Percentiles rank a stretch among this genome's conserved stretches.
These are phyloP conservation scores for Colletotrichum chrysophilum DNA, from an alignment of 2,329 filamentous ascomycete genomes.

Conservation along the genomic window DNA sequence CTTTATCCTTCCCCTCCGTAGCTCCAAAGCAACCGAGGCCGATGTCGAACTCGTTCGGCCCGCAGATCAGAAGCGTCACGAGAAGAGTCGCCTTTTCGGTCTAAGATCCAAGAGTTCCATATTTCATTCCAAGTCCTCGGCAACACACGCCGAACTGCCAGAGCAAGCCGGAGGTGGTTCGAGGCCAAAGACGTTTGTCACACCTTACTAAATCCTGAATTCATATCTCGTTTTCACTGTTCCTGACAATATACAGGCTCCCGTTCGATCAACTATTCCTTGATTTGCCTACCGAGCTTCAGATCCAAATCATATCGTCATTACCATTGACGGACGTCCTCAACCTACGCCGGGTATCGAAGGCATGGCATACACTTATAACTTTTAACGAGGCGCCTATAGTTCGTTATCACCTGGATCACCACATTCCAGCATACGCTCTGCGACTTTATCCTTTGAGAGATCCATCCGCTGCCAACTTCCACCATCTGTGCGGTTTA, in stretches of 20 bases:
- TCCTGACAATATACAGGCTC: slow-evolving; percentile 36
- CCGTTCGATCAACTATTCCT: slow-evolving; percentile 64
- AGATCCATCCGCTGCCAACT: slow-evolving; percentile 52
- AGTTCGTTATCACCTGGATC: slow-evolving; percentile 63
- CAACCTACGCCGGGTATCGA: slow-evolving; percentile 62
- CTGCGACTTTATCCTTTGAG: slow-evolving; percentile 62
- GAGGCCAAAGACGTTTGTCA: slow-evolving; percentile 9
- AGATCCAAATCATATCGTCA: slow-evolving; percentile 65
- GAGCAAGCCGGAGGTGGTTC: not conserved
- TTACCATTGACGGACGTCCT: slow-evolving; percentile 66
- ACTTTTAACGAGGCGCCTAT: slow-evolving; percentile 66
- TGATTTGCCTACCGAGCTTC: slow-evolving; percentile 64
- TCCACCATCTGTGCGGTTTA: slow-evolving; percentile 67
- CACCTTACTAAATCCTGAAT: not conserved
- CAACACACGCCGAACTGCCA: not conserved
- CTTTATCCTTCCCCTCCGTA: slow-evolving; percentile 56
- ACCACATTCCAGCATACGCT: slow-evolving; percentile 66
- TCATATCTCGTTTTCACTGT: not conserved
- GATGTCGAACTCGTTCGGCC: slow-evolving; percentile 30
- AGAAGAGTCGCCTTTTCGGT: slow-evolving; percentile 46
- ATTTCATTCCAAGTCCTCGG: slow-evolving; percentile 27
- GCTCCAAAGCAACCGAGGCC: slow-evolving; percentile 36
- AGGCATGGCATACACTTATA: slow-evolving; percentile 64
- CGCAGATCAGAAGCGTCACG: slow-evolving; percentile 36
- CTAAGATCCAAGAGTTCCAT: slow-evolving; percentile 44